Evolutionary conservation across 345 rosid genomes (phyloP), one percentile per base, ranked within the genome.

Genomic region (Acer yangbiense): DNA sequence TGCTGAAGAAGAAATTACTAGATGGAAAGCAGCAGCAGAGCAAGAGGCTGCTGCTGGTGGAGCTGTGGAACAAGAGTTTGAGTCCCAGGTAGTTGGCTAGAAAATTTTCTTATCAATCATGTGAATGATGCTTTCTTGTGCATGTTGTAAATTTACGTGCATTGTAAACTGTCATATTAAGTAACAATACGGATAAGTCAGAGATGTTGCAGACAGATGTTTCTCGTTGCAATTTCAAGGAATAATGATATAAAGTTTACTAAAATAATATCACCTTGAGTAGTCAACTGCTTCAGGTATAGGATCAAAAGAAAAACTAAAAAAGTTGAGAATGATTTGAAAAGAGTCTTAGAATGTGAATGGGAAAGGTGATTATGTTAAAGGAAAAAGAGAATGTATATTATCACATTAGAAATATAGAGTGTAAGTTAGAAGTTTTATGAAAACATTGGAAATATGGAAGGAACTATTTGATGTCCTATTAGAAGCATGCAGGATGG

Each of bases 11-110:
- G 99, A 97, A 89, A 97, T 97, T 80, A 75, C 88, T 25, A 89
- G 99, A 87, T 97, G 99, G 99, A 97, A 94, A 92, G 89, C 88
- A 57, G 99, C 99, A 78, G 99, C 98, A 63, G 99, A 94, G 88
- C 91, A 97, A 76, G 99, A 94, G 83, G 98, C 99, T 79, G 98
- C 94, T 81, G 99, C 98, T 13, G 99, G 98, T 63, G 85, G 91
- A 89, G 97, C 94, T 75, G 90, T 96, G 80, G 99, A 96, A 81
- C 95, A 88, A 79, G 97, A 94, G 68, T 88, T 88, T 80, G 75
- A 86, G 11, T 81, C 90, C 55, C 91, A 91, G 96, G 99, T 94
- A 78, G 9, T 64, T 48, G 61, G 55, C 73, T 29, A n/a, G 55
- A 64, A 21, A 63, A 39, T 61, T 23, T 76, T 18, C 17, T 23